Evolutionary conservation across 345 rosid genomes (phyloP).

Genomic region (Salix viminalis): DNA sequence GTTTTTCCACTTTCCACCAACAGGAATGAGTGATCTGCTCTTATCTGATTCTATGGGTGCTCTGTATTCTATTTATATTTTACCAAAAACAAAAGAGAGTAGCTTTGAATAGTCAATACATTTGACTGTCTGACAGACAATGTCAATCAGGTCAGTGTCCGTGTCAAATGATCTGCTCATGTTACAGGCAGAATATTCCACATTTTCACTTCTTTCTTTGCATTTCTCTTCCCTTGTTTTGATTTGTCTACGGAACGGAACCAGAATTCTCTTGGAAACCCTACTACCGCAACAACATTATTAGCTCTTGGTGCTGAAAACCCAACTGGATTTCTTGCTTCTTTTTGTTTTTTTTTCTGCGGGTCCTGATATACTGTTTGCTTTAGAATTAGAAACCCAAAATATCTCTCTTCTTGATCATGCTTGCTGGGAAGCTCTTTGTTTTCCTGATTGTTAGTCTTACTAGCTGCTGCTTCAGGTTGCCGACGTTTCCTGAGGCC

Average conservation of each 20-base stretch:
- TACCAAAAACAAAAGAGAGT: not conserved
- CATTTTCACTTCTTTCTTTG: no score
- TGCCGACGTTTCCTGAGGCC: slow-evolving; percentile 34
- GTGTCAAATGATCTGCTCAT: not conserved
- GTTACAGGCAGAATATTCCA: not conserved
- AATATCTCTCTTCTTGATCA: slow-evolving; percentile 16
- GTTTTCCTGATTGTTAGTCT: slow-evolving; percentile 32
- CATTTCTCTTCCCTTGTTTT: no score
- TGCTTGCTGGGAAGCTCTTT: slow-evolving; percentile 28
- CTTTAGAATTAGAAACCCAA: not conserved
- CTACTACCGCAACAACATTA: not conserved
- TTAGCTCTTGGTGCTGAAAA: not conserved
- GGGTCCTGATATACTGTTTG: not conserved
- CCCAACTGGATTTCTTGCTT: not conserved
- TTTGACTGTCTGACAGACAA: not conserved
- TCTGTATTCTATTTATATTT: no score
- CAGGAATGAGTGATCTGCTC: no score
- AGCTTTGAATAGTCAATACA: not conserved
- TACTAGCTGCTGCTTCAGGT: slow-evolving; percentile 39
- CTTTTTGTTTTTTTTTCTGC: no score
- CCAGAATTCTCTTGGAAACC: not conserved
- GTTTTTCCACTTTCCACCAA: no score
- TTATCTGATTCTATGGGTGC: no score
- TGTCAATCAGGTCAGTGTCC: not conserved
- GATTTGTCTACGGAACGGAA: no score